These are phyloP conservation scores for Paragyromitra xinjiangensis DNA, from an alignment of 495 filamentous ascomycete genomes.

Conservation along the genomic window DNA sequence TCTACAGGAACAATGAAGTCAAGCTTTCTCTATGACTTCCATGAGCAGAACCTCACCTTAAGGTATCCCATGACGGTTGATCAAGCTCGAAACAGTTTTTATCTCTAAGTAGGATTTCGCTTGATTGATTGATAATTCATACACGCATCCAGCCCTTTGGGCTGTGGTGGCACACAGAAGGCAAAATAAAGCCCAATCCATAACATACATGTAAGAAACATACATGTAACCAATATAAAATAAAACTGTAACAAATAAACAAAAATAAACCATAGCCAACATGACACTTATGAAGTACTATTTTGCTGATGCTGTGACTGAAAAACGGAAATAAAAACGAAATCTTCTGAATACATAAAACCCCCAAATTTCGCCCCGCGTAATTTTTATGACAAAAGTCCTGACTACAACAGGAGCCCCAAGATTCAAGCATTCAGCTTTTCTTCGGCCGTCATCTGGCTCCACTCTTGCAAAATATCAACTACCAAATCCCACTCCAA, in stretches of 20 bases:
- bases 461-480: conserved; percentile 10
- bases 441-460: neutral
- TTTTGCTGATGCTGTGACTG: neutral
- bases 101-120: no score
- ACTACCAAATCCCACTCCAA: neutral
- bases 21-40: neutral
- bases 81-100: neutral
- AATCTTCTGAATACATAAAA: neutral
- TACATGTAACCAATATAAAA: no score
- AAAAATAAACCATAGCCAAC: no score
- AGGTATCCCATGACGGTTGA: neutral
- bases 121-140: no score
- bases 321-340: neutral
- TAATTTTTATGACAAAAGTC: neutral
- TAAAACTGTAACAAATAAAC: no score
- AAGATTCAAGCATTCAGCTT: neutral
- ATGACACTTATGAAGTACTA: no score
- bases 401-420: neutral
- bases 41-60: neutral
- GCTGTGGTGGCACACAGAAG: no score
- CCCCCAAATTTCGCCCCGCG: neutral
- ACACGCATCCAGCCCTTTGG: no score
- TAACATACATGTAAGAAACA: no score
- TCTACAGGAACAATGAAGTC: neutral
- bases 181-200: no score